A percentile compares a stretch with the other conserved stretches of the same genome.
Evolutionary conservation across 257 asterid genomes (phyloP).

Genomic region (Rhazya stricta): DNA sequence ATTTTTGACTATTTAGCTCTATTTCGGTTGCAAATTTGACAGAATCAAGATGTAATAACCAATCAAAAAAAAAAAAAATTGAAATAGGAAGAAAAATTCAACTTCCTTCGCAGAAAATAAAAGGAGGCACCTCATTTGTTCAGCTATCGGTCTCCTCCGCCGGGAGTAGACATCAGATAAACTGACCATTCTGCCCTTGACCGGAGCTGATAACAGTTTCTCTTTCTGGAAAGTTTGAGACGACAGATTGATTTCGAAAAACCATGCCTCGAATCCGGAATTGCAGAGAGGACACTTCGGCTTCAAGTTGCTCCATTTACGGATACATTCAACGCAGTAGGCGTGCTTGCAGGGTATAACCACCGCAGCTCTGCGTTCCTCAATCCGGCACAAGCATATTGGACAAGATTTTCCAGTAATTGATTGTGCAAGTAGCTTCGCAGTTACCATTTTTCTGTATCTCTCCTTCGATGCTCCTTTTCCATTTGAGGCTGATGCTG

Average conservation of each 20-base stretch:
- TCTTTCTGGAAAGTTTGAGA: slow-evolving; percentile 24
- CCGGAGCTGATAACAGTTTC: slow-evolving; percentile 16
- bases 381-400: slow-evolving; percentile 34
- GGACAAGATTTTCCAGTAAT: slow-evolving; percentile 36
- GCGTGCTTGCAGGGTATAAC: slow-evolving; percentile 45
- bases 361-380: slow-evolving; percentile 31
- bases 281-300: slow-evolving; percentile 55
- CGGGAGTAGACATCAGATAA: neutral
- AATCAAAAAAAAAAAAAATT: neutral
- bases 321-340: slow-evolving; percentile 46
- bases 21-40: neutral
- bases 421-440: slow-evolving; percentile 15
- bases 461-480: neutral
- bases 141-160: slow-evolving; percentile 14
- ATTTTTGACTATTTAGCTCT: neutral
- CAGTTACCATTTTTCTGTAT: neutral
- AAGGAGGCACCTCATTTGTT: slow-evolving; percentile 7
- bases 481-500: neutral
- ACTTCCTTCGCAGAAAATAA: slow-evolving; percentile 14
- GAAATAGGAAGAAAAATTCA: neutral
- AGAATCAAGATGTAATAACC: too few species aligned
- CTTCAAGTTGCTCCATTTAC: slow-evolving; percentile 51
- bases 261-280: slow-evolving; percentile 36
- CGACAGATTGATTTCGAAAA: slow-evolving; percentile 15
- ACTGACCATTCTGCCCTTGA: slow-evolving; percentile 5